A percentile compares a stretch with the other conserved stretches of the same genome.
Evolutionary conservation across 345 rosid genomes (phyloP).

Genomic region (Acer negundo): DNA sequence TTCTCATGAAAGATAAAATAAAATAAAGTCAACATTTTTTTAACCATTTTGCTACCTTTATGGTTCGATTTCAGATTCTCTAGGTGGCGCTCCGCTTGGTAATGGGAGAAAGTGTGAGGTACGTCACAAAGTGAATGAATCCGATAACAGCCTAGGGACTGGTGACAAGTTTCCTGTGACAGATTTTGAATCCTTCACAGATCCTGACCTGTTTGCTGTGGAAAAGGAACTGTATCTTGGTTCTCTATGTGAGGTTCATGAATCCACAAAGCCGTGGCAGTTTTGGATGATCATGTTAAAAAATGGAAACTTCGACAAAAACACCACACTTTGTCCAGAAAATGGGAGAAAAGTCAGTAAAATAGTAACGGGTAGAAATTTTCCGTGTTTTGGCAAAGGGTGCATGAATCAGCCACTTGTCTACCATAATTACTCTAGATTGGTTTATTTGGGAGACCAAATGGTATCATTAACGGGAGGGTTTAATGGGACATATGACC

Average conservation of each 20-base stretch:
- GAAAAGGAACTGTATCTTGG: slow-evolving; percentile 61
- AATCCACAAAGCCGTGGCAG: slow-evolving; percentile 45
- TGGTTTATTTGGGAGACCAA: slow-evolving; percentile 28
- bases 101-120: slow-evolving; percentile 40
- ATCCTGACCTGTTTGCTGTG: slow-evolving; percentile 52
- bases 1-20: background rate
- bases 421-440: slow-evolving; percentile 44
- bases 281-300: slow-evolving; percentile 70
- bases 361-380: slow-evolving; percentile 42
- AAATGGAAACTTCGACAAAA: slow-evolving; percentile 70
- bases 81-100: slow-evolving; percentile 18
- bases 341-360: slow-evolving; percentile 50
- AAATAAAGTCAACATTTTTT: background rate
- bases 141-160: slow-evolving; percentile 47
- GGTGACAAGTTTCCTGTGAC: slow-evolving; percentile 48
- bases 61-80: slow-evolving; percentile 28
- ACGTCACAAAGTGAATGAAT: slow-evolving; percentile 41
- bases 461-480: slow-evolving; percentile 44
- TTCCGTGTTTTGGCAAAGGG: slow-evolving; percentile 65
- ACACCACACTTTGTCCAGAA: slow-evolving; percentile 56
- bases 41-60: slow-evolving; percentile 13
- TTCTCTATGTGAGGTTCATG: slow-evolving; percentile 45
- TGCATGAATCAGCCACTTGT: slow-evolving; percentile 71
- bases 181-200: slow-evolving; percentile 35
- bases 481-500: slow-evolving; percentile 64